These are phyloP conservation scores for Fulvia fulva DNA, from an alignment of 2,329 filamentous ascomycete species.

Conservation along the genomic window DNA sequence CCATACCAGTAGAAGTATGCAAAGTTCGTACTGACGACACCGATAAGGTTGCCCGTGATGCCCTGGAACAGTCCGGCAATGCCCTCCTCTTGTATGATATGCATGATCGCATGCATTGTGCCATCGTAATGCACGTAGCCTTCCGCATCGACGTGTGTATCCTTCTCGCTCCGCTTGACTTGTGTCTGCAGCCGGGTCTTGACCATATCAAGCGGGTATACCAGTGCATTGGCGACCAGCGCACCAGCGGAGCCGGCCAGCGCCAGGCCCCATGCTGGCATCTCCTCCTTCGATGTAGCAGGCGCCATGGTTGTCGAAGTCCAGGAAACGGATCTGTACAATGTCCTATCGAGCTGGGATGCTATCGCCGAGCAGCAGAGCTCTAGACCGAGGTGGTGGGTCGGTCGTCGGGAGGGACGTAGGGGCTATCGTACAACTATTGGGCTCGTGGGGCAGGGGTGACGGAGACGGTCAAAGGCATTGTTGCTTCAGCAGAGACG, in stretches of 20 bases:
- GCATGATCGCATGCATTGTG: slow-evolving; percentile 80
- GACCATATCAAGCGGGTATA: slow-evolving; percentile 95
- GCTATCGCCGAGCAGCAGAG: slow-evolving; percentile 4
- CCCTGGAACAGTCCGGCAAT: slow-evolving; percentile 80
- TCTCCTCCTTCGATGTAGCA: slow-evolving; percentile 43
- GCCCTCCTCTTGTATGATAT: slow-evolving; percentile 79
- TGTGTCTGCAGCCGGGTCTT: slow-evolving; percentile 97
- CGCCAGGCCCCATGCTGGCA: slow-evolving; percentile 90
- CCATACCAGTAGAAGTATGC: slow-evolving; percentile 99
- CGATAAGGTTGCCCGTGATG: slow-evolving; percentile 78
- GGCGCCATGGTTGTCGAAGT: slow-evolving; percentile 21
- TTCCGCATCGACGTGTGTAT: slow-evolving; percentile 33
- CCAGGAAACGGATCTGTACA: not conserved
- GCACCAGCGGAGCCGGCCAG: slow-evolving; percentile 90
- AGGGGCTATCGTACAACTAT: not conserved
- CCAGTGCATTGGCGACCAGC: slow-evolving; percentile 88
- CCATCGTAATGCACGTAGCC: slow-evolving; percentile 74
- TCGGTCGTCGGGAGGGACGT: not conserved
- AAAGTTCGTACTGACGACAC: slow-evolving; percentile 96
- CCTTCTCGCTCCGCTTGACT: slow-evolving; percentile 59
- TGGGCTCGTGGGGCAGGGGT: not conserved
- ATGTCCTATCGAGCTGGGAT: not conserved
- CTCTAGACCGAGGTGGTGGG: slow-evolving; percentile 7
- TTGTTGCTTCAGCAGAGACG: too few species aligned
- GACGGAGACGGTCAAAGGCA: not conserved